Percentiles rank a stretch among this genome's conserved stretches.
These are phyloP conservation scores for Colletotrichum scovillei DNA, from an alignment of 2,329 filamentous ascomycete species.

Conservation along the genomic window DNA sequence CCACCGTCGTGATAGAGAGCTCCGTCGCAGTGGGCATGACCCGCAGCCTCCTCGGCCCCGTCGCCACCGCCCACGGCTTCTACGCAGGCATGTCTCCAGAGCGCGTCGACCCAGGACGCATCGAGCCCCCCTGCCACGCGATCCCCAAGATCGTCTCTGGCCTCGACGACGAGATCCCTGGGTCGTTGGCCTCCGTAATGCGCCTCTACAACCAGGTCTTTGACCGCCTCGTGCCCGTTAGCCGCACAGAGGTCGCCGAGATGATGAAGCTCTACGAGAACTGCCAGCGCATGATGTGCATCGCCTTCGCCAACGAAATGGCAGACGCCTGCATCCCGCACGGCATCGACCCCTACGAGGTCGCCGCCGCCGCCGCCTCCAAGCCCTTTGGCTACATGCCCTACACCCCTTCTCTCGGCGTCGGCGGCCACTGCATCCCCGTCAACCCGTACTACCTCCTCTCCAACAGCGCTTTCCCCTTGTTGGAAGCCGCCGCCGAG, in stretches of 20 bases:
- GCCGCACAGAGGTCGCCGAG: slow-evolving; percentile 54
- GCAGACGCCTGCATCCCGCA: slow-evolving; percentile 51
- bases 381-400: slow-evolving; percentile 55
- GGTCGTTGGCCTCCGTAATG: slow-evolving; percentile 48
- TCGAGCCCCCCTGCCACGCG: slow-evolving; percentile 39
- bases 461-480: slow-evolving; percentile 48
- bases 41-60: slow-evolving; percentile 47
- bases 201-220: slow-evolving; percentile 51
- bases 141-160: slow-evolving; percentile 59
- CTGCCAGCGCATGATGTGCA: slow-evolving; percentile 54
- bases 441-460: slow-evolving; percentile 56
- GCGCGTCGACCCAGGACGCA: slow-evolving; percentile 52
- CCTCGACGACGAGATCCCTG: slow-evolving; percentile 45
- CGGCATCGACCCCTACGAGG: slow-evolving; percentile 52
- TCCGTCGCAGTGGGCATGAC: slow-evolving; percentile 57
- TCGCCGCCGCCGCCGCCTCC: slow-evolving; percentile 49
- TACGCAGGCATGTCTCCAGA: slow-evolving; percentile 50
- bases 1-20: slow-evolving; percentile 53
- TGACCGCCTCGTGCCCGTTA: slow-evolving; percentile 50
- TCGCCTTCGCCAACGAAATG: slow-evolving; percentile 57
- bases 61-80: slow-evolving; percentile 46
- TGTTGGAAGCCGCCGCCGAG: slow-evolving; percentile 49
- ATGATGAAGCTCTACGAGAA: slow-evolving; percentile 60
- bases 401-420: slow-evolving; percentile 49
- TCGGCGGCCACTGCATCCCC: slow-evolving; percentile 57